Evolutionary conservation across 2,329 filamentous ascomycete genomes (phyloP).

Genomic region (Elsinoe ampelina): DNA sequence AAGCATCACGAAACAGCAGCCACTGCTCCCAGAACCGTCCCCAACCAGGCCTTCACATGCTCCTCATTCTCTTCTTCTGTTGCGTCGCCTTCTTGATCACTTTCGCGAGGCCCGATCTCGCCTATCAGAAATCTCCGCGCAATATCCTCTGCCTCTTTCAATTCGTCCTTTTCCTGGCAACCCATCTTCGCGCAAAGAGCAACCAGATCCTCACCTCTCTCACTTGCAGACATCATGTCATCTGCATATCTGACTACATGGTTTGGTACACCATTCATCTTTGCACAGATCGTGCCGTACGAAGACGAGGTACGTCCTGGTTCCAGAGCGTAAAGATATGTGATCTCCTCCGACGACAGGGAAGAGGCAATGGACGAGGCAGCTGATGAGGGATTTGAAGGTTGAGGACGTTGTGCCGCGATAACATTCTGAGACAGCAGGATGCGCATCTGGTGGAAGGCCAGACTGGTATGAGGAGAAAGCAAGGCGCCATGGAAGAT

Average conservation of each 20-base stretch:
- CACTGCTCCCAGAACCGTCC: background rate
- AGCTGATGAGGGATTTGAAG: background rate
- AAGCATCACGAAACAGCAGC: background rate
- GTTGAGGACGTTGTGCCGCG: slow-evolving; percentile 33
- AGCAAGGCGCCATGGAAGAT: slow-evolving; percentile 60
- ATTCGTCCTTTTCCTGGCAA: slow-evolving; percentile 50
- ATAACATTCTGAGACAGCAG: slow-evolving; percentile 45
- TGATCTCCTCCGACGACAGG: slow-evolving; percentile 17
- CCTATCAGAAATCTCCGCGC: background rate
- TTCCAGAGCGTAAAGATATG: slow-evolving; percentile 27
- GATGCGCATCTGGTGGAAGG: slow-evolving; percentile 65
- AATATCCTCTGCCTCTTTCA: slow-evolving; percentile 50
- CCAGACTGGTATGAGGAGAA: slow-evolving; percentile 39
- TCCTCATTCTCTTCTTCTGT: background rate
- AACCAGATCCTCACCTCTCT: slow-evolving; percentile 66
- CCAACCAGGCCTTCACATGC: background rate
- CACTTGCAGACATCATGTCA: slow-evolving; percentile 57
- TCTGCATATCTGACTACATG: slow-evolving; percentile 68
- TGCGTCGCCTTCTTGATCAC: background rate
- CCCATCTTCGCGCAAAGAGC: slow-evolving; percentile 61
- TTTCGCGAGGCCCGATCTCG: background rate
- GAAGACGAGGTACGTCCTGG: slow-evolving; percentile 65
- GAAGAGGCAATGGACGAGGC: background rate
- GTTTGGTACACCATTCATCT: slow-evolving; percentile 70
- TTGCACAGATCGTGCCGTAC: slow-evolving; percentile 77